Evolutionary conservation across 2,329 filamentous ascomycete genomes (phyloP).

Genomic region (Arachnomyces sp.): DNA sequence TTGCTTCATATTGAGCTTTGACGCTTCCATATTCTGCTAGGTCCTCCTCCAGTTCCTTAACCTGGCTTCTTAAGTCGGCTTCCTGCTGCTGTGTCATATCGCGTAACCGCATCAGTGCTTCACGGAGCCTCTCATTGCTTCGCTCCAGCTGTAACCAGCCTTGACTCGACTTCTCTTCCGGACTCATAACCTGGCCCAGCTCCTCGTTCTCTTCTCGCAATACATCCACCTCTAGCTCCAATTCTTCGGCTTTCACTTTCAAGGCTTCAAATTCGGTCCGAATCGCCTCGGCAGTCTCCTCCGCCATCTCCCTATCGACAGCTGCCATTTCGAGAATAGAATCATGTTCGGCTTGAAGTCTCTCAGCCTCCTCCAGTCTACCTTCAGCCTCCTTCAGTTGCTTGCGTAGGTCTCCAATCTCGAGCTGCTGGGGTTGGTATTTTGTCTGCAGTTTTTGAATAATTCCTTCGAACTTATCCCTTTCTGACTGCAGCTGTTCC

Average conservation of each 20-base stretch:
- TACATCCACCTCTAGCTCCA: constrained; percentile 81
- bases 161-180: constrained; percentile 77
- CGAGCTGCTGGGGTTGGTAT: constrained; percentile 75
- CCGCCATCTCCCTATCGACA: constrained; percentile 90
- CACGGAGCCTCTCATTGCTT: constrained; percentile 77
- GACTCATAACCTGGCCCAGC: constrained; percentile 72
- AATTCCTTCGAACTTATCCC: constrained; percentile 58
- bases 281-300: constrained; percentile 77
- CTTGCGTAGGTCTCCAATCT: constrained; percentile 68
- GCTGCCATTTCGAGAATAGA: constrained; percentile 76
- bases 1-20: constrained; percentile 62
- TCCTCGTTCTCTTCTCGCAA: constrained; percentile 81
- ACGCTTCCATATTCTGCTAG: constrained; percentile 58
- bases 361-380: constrained; percentile 62
- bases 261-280: constrained; percentile 74
- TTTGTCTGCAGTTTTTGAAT: constrained; percentile 88
- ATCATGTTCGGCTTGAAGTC: constrained; percentile 75
- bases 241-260: constrained; percentile 69
- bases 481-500: constrained; percentile 61
- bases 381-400: constrained; percentile 68
- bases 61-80: constrained; percentile 66
- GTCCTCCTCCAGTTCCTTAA: constrained; percentile 66
- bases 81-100: constrained; percentile 85
- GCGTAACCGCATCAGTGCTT: constrained; percentile 74
- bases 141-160: constrained; percentile 89